Conservation (phyloP, 1,139 yeast genomes). For the Hyphopichia wangnamkhiaoensis region DNA sequence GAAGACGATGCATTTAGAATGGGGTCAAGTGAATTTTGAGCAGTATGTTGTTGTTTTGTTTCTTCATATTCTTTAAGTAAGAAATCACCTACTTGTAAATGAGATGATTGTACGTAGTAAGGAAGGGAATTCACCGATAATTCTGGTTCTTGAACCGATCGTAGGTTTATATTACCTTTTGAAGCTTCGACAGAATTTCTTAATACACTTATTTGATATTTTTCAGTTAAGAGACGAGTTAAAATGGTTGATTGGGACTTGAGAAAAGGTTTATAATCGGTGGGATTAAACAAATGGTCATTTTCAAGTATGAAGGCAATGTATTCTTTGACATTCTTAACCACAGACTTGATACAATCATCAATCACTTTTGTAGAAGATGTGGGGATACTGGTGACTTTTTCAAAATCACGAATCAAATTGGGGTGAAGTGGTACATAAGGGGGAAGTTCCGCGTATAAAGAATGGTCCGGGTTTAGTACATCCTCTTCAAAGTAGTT, state of each 20-base stretch:
- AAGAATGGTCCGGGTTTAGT: too few species aligned
- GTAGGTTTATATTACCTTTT: constrained; percentile 7
- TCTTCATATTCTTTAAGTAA: constrained; percentile 8
- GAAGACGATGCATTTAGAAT: not conserved
- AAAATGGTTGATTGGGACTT: constrained; percentile 7
- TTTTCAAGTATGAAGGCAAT: constrained; percentile 7
- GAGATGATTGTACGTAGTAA: constrained; percentile 3
- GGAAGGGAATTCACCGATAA: constrained; percentile 8
- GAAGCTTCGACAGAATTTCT: constrained; percentile 9
- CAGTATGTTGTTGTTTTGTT: constrained; percentile 3
- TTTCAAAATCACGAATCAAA: constrained; percentile 11
- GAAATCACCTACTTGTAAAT: constrained; percentile 6
- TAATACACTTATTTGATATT: constrained; percentile 7
- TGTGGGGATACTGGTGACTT: constrained; percentile 6
- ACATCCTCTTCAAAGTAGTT: too few species aligned
- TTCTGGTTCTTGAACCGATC: constrained; percentile 8
- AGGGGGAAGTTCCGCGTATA: constrained; percentile 6
- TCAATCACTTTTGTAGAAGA: constrained; percentile 6
- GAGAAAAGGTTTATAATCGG: constrained; percentile 6
- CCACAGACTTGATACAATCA: constrained; percentile 8
- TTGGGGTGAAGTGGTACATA: constrained; percentile 10
- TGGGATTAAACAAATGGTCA: constrained; percentile 1
- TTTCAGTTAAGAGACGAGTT: constrained; percentile 6
- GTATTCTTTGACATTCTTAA: constrained; percentile 10
- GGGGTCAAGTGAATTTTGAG: constrained; percentile 5